phyloP scores from a whole-genome alignment of 495 filamentous ascomycete genomes.

The Bombardia bombarda region DNA sequence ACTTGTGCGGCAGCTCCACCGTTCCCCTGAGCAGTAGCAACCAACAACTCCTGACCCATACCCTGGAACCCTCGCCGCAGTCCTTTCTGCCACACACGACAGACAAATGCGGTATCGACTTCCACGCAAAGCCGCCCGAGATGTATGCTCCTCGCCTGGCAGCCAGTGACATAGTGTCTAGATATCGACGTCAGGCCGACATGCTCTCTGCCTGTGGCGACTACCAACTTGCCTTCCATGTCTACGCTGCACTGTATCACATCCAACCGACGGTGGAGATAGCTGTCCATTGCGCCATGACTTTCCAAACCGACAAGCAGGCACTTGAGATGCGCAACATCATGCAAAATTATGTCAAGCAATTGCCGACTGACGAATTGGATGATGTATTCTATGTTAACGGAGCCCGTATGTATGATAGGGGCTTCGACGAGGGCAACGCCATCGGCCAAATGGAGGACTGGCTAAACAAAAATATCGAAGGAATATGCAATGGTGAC shows the following conservation, averaged over 20 bases:
- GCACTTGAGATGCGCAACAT: slow-evolving; percentile 1
- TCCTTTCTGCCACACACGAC: not conserved
- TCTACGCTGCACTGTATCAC: not conserved
- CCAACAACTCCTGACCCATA: not conserved
- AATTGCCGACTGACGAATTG: not conserved
- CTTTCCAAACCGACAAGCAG: slow-evolving; percentile 4
- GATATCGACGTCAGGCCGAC: slow-evolving; percentile 2
- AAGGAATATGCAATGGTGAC: no score
- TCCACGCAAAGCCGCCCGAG: not conserved
- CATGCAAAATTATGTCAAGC: not conserved
- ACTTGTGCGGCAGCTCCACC: not conserved
- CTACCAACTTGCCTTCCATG: slow-evolving; percentile 1
- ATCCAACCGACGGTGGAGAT: not conserved
- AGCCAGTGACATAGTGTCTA: not conserved
- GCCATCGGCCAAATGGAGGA: slow-evolving; percentile 3
- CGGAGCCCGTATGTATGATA: slow-evolving; percentile 4
- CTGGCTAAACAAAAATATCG: not conserved
- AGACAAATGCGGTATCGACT: not conserved
- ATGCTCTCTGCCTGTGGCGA: slow-evolving; percentile 10
- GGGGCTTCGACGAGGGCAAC: not conserved
- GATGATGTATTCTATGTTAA: not conserved
- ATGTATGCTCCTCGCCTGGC: not conserved
- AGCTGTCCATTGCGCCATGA: slow-evolving; percentile 1
- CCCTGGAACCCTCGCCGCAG: not conserved
- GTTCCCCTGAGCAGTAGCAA: no score